Evolutionary conservation across 345 rosid genomes (phyloP).

Genomic region (Eucalyptus tenuipes): DNA sequence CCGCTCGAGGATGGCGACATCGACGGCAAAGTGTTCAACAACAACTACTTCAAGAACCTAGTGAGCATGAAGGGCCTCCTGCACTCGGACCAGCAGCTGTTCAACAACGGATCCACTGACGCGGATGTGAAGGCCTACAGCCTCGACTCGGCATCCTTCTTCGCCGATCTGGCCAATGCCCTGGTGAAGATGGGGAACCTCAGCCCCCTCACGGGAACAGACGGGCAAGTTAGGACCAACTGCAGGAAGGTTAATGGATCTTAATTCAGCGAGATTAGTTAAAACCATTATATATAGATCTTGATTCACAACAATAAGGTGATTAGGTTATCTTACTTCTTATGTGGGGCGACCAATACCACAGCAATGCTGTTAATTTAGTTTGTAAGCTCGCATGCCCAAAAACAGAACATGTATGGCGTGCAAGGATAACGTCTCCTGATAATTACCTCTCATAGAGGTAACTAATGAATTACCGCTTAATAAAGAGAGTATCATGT

Average conservation of each 20-base stretch:
- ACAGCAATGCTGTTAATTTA: background rate
- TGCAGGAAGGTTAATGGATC: conserved; percentile 17
- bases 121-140: conserved; percentile 10
- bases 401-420: background rate
- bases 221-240: conserved; percentile 22
- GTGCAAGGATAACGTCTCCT: background rate
- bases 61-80: conserved; percentile 22
- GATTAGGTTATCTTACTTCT: background rate
- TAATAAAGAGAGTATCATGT: background rate
- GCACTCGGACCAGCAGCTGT: conserved; percentile 23
- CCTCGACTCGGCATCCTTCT: conserved; percentile 1
- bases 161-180: conserved; percentile 12
- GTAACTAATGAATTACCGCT: background rate
- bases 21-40: conserved; percentile 7
- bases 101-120: conserved; percentile 12
- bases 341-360: background rate
- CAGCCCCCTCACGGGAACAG: conserved; percentile 17
- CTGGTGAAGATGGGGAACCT: conserved; percentile 32
- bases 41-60: conserved; percentile 16
- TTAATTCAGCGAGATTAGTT: background rate
- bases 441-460: background rate
- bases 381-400: background rate
- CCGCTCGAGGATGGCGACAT: background rate
- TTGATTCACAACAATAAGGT: background rate
- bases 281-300: background rate